Percentiles rank a stretch among this genome's conserved stretches.
Evolutionary conservation across 805 yeast genomes (phyloP).

Genomic region (Zygosaccharomyces gambellarensis): DNA sequence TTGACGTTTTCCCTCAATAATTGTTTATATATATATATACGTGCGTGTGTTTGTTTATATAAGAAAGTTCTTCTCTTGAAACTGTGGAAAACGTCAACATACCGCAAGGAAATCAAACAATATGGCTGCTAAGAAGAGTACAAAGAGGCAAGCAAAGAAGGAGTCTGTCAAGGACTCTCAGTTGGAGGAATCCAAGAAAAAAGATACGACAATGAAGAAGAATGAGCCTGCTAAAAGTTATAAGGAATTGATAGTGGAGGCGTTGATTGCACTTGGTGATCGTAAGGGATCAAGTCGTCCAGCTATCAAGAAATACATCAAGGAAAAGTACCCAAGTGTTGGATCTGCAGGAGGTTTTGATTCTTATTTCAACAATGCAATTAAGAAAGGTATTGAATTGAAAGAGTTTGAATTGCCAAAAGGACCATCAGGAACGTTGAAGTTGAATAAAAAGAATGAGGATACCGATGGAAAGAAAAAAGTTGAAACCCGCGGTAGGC

Average conservation of each 20-base stretch:
- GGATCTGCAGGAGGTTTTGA: constrained; percentile 63
- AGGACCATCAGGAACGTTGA: constrained; percentile 85
- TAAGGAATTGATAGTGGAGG: constrained; percentile 43
- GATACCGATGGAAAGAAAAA: constrained; percentile 16
- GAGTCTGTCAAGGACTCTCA: constrained; percentile 4
- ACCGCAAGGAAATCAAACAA: not conserved
- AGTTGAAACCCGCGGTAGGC: constrained; percentile 3
- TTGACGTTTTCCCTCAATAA: too few species aligned
- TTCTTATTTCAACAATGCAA: constrained; percentile 67
- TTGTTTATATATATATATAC: not conserved
- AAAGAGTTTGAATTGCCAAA: constrained; percentile 78
- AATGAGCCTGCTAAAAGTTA: constrained; percentile 18
- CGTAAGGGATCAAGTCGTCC: constrained; percentile 83
- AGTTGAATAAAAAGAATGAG: constrained; percentile 37
- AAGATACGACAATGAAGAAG: constrained; percentile 3
- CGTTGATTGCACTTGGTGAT: constrained; percentile 65
- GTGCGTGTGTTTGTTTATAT: not conserved
- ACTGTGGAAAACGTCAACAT: not conserved
- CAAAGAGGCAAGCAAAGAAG: constrained; percentile 3
- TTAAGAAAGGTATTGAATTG: constrained; percentile 74
- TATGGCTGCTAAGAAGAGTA: constrained; percentile 8
- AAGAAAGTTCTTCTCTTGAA: too few species aligned
- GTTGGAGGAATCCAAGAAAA: constrained; percentile 2
- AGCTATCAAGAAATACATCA: constrained; percentile 79
- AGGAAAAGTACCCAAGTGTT: constrained; percentile 46